Evolutionary conservation across 768 basidiomycete genomes (phyloP), one percentile per base, ranked within the genome.

Genomic region (Mrakia blollopis): DNA sequence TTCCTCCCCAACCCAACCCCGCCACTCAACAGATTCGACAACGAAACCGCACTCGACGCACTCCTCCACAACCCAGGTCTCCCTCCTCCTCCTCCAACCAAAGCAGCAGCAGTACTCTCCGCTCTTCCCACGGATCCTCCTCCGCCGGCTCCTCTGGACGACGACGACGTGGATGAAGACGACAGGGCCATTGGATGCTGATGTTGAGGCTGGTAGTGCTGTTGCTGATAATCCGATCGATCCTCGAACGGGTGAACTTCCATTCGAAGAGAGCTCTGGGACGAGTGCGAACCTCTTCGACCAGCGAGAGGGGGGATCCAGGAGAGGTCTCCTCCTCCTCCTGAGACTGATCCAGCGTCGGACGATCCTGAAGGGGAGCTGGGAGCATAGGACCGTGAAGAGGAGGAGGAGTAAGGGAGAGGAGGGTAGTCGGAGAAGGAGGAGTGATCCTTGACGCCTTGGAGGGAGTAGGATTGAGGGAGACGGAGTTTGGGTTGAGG

Each of bases 21-120:
- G 1, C 54, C 54, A 39, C 25, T 39, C 65, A 68, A 37, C 65
- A 68, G 32, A 21, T 37, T 37, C 25, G 65, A 21, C 37, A 68
- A 41, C 13, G 65, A 68, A 21, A 68, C 35, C 25, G 65, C 65
- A 37, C 65, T 68, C 37, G 65, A 68, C 65, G 65, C 65, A 39
- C 65, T 68, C 35, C 65, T 35, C 65, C 65, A 68, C 6, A 68
- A 23, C 16, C 35, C 35, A 25, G 65, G 65, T 41, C 65, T 44
- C 44, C 44, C 44, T 44, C 65, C 21, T 65, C 14, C 21, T 13
- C 61, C 5, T 9, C 23, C 13, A n/a, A n/a, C n/a, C n/a, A n/a
- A n/a, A n/a, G n/a, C 61, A 14, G 28, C 61, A 32, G 61, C 62
- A 35, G 63, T 8, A 16, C 37, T 67, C 52, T 54, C 52, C 14